A percentile compares a stretch with the other conserved stretches of the same genome.
Conservation (phyloP, 2,329 filamentous ascomycete genomes). For the Neonectria hederae region DNA sequence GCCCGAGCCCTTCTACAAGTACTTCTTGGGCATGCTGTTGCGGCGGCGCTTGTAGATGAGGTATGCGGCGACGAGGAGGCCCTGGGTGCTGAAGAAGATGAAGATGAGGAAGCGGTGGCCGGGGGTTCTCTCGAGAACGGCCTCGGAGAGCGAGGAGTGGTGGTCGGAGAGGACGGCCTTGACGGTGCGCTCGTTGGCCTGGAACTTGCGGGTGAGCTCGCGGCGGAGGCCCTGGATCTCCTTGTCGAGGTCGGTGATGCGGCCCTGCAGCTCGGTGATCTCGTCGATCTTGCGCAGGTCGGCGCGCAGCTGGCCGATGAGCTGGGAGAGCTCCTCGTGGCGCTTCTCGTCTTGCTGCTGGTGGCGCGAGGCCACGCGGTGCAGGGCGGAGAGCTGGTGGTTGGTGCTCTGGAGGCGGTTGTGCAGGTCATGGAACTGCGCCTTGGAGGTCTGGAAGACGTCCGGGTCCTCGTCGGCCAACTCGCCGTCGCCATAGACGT, state of each 20-base stretch:
- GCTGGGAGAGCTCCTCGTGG: constrained; percentile 62
- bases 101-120: constrained; percentile 68
- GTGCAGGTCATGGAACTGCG: constrained; percentile 86
- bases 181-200: constrained; percentile 61
- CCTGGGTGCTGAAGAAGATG: constrained; percentile 78
- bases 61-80: constrained; percentile 74
- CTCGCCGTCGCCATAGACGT: constrained; percentile 49
- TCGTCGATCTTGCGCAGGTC: constrained; percentile 58
- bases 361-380: constrained; percentile 63
- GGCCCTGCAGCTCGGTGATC: constrained; percentile 54
- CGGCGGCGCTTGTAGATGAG: constrained; percentile 82
- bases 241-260: constrained; percentile 63
- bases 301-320: constrained; percentile 58
- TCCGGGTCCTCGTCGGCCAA: constrained; percentile 61
- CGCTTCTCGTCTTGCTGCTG: constrained; percentile 63
- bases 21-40: constrained; percentile 87
- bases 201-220: constrained; percentile 61
- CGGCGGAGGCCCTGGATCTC: constrained; percentile 67
- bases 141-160: constrained; percentile 58
- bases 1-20: constrained; percentile 63
- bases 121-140: constrained; percentile 58
- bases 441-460: constrained; percentile 58
- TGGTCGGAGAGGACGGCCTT: constrained; percentile 63
- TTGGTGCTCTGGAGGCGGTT: constrained; percentile 80
- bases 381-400: constrained; percentile 73